Base-by-base conservation (phyloP, 345 rosid genomes). In the Arabidopsis arenosa region DNA sequence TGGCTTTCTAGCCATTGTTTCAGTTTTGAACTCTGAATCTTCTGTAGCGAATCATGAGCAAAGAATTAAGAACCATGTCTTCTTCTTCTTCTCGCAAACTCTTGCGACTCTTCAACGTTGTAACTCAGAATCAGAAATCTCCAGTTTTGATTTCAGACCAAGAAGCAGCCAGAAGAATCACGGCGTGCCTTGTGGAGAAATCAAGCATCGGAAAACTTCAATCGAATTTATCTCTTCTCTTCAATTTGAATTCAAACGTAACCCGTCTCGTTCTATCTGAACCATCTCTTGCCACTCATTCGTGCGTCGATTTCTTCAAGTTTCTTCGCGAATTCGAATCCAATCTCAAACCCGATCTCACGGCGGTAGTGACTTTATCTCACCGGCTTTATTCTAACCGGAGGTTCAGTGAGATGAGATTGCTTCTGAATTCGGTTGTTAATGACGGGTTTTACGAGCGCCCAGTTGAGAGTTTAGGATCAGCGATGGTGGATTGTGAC, bases 281-380 rank as follows among this genome's bases (percentile, higher is more conserved):
- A 78, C 86, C 88, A 2, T 65, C 55, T 70, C 83, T 93, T 40
- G 71, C 88, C 4, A 80, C 90, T 51, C 83, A 68, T 48, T 78
- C 80, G 3, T 88, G 96, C 83, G 51, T 83, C 82, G 54, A 39
- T 30, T 85, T 93, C 86, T 85, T 83, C 81, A 82, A 86, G 39
- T 83, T 82, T 79, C 84, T 93, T 43, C 80, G 48, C 17, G 8
- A 55, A 45, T 79, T 69, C 68, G 82, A 75, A 13, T 86, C 75
- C 66, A 35, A 77, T 11, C 80, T 62, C 39, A 84, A 79, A 60
- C 89, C 89, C 28, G 85, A 86, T 60, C 79, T 91, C 65, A 65
- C 63, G 62, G 74, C 96, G 68, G 87, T 84, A 33, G 5, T 87
- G 14, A 59, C 77, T 14, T 76, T 86, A 40, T n/a, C 84, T 52